Conservation (phyloP, 2,329 filamentous ascomycete genomes). For the Arthroderma uncinatum region DNA sequence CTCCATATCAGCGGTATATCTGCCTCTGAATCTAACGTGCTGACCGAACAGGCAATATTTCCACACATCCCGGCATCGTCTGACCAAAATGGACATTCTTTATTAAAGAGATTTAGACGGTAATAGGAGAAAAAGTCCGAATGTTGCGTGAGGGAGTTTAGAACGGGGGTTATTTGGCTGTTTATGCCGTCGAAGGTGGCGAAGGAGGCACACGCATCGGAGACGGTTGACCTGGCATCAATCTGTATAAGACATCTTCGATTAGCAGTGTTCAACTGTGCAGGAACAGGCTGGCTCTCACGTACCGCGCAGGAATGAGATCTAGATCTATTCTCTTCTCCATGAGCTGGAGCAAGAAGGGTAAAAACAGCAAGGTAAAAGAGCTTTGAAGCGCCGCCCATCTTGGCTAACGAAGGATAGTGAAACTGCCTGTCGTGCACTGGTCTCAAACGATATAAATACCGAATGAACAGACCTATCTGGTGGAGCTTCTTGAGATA, state of each 20-base stretch:
- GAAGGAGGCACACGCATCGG: constrained; percentile 90
- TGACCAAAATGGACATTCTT: constrained; percentile 90
- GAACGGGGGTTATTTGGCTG: constrained; percentile 57
- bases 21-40: constrained; percentile 87
- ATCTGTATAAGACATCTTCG: constrained; percentile 45
- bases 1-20: constrained; percentile 89
- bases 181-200: constrained; percentile 80
- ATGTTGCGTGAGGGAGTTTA: constrained; percentile 69
- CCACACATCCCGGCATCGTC: constrained; percentile 91
- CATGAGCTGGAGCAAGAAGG: constrained; percentile 43
- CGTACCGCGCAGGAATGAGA: constrained; percentile 48
- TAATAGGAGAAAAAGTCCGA: constrained; percentile 99
- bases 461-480: neutral
- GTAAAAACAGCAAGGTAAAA: constrained; percentile 55
- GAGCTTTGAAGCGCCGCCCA: constrained; percentile 44
- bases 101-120: constrained; percentile 86
- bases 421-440: neutral
- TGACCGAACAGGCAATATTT: constrained; percentile 91
- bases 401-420: constrained; percentile 19
- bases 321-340: constrained; percentile 20
- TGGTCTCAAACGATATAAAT: neutral
- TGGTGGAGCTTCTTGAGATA: neutral
- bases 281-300: constrained; percentile 17
- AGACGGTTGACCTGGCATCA: constrained; percentile 76
- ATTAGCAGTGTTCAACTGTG: neutral